phyloP scores from a whole-genome alignment of 768 basidiomycete genomes.

The Mrakia gelida region DNA sequence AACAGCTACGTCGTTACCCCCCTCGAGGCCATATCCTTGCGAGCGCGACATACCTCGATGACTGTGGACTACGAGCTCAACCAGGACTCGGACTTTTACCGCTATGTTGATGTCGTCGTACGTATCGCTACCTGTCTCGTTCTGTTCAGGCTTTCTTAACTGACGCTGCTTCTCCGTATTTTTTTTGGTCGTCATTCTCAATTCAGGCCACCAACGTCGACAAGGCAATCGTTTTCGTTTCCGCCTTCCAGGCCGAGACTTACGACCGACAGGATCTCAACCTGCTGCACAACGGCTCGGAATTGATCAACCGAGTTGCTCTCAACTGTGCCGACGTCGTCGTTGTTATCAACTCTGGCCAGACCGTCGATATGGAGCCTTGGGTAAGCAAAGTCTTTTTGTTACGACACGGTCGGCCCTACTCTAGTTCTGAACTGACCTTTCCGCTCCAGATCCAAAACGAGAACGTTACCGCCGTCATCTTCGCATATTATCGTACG shows the following conservation, averaged over 20 bases:
- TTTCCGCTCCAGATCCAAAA: conserved; percentile 14
- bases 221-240: conserved; percentile 43
- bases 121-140: background rate
- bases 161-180: background rate
- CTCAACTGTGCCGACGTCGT: conserved; percentile 9
- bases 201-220: conserved; percentile 37
- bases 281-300: conserved; percentile 18
- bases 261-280: conserved; percentile 40
- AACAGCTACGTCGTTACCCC: conserved; percentile 35
- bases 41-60: conserved; percentile 35
- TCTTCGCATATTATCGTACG: conserved; percentile 25
- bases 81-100: conserved; percentile 37
- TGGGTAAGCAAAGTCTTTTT: conserved; percentile 2
- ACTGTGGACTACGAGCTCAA: conserved; percentile 40
- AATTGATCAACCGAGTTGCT: conserved; percentile 29
- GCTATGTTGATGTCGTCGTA: conserved; percentile 35
- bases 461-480: conserved; percentile 29
- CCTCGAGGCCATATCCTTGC: conserved; percentile 39
- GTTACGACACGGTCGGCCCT: background rate
- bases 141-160: background rate
- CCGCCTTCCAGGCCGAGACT: conserved; percentile 41
- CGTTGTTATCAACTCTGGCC: conserved; percentile 27
- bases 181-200: background rate
- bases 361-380: conserved; percentile 32
- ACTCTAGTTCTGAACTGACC: background rate